phyloP scores from a whole-genome alignment of 176 grass and related monocot genomes.

The Rhynchospora tenuis region DNA sequence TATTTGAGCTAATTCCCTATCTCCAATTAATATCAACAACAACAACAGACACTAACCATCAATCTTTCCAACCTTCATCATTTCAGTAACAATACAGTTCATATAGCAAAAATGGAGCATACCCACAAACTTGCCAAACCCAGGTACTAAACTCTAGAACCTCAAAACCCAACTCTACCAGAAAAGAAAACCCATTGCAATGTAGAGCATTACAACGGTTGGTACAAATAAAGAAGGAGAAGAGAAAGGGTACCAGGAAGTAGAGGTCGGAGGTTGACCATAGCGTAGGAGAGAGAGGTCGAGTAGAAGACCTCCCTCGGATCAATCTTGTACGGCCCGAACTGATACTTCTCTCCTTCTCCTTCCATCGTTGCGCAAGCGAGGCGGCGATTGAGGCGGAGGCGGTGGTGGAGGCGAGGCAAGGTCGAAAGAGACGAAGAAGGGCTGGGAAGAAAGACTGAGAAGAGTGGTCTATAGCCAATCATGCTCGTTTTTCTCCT shows the following conservation, averaged over 20 bases:
- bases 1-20: background rate
- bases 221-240: background rate
- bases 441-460: background rate
- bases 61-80: background rate
- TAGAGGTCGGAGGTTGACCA: slow-evolving; percentile 83
- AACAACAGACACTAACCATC: background rate
- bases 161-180: background rate
- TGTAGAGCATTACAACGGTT: background rate
- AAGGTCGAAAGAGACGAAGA: slow-evolving; percentile 1
- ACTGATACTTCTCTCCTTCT: slow-evolving; percentile 31
- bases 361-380: slow-evolving; percentile 10
- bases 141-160: background rate
- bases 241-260: slow-evolving; percentile 42
- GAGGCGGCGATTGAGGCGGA: background rate
- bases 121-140: background rate
- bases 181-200: background rate
- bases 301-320: slow-evolving; percentile 66
- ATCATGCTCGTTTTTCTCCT: background rate
- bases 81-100: background rate
- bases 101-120: background rate
- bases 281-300: slow-evolving; percentile 72
- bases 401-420: slow-evolving; percentile 20
- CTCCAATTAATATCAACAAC: background rate
- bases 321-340: slow-evolving; percentile 80
- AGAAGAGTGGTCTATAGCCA: slow-evolving; percentile 3